phyloP scores from a whole-genome alignment of 345 rosid species.

The Raphanus raphanistrum region DNA sequence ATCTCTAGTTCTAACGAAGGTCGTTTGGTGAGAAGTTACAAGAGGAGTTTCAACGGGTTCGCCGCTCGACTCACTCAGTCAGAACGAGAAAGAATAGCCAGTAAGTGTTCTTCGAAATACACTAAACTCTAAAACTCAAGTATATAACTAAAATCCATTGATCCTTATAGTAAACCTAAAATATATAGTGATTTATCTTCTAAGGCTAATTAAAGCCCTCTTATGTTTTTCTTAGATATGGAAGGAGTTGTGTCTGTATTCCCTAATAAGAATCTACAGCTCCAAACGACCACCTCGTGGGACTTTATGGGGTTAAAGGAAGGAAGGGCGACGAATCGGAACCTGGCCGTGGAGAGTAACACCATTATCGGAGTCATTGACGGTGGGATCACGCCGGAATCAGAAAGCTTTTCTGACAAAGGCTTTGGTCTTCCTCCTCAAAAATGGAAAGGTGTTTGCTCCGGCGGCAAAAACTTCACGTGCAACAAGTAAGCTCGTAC shows the following conservation, averaged over 20 bases:
- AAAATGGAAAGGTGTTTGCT: constrained; percentile 58
- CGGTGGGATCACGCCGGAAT: constrained; percentile 52
- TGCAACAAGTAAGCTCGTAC: constrained; percentile 49
- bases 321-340: constrained; percentile 1
- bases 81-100: constrained; percentile 46
- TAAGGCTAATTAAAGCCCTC: not conserved
- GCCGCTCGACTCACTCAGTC: constrained; percentile 38
- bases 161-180: not conserved
- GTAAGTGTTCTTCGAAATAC: constrained; percentile 36
- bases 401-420: constrained; percentile 44
- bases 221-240: constrained; percentile 29
- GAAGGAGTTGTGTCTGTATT: constrained; percentile 51
- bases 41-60: constrained; percentile 65
- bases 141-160: not conserved
- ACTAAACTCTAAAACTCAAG: not conserved
- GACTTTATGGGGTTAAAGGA: constrained; percentile 50
- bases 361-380: constrained; percentile 45
- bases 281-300: constrained; percentile 61
- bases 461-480: constrained; percentile 48
- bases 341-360: constrained; percentile 31
- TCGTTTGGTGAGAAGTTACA: constrained; percentile 51
- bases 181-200: not conserved
- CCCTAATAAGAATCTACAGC: constrained; percentile 39
- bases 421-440: constrained; percentile 54
- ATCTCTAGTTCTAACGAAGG: constrained; percentile 32